Evolutionary conservation across 495 filamentous ascomycete species (phyloP).

Genomic region (Penicillium roqueforti): DNA sequence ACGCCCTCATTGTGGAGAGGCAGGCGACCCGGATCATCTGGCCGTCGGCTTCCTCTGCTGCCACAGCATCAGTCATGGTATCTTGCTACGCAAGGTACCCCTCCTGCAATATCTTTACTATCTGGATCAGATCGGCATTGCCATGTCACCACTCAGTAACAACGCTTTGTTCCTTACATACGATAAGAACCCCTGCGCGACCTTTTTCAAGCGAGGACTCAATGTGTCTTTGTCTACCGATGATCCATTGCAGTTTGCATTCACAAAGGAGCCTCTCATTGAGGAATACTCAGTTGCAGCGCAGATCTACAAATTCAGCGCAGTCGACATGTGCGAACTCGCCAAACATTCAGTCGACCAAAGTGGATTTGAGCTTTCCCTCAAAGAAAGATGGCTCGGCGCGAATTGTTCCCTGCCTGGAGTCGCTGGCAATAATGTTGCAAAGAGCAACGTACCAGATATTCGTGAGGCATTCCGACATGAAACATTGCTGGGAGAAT

Average conservation of each 20-base stretch:
- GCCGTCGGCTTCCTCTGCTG: constrained; percentile 89
- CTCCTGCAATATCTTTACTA: constrained; percentile 97
- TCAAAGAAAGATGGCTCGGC: constrained; percentile 91
- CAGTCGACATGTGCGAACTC: constrained; percentile 97
- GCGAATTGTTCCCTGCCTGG: constrained; percentile 67
- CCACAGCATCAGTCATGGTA: constrained; percentile 95
- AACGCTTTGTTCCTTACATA: constrained; percentile 96
- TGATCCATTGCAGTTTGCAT: constrained; percentile 96
- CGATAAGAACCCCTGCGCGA: constrained; percentile 91
- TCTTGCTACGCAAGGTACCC: constrained; percentile 89
- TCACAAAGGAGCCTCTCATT: constrained; percentile 96
- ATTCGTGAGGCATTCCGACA: constrained; percentile 85
- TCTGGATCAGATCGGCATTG: constrained; percentile 94
- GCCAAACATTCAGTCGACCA: constrained; percentile 93
- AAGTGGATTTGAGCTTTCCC: constrained; percentile 82
- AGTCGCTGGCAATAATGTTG: constrained; percentile 78
- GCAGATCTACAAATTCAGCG: constrained; percentile 96
- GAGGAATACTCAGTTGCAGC: constrained; percentile 97
- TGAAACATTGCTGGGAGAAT: constrained; percentile 75
- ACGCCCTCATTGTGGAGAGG: constrained; percentile 93
- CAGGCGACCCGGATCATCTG: constrained; percentile 93
- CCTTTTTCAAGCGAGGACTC: constrained; percentile 89
- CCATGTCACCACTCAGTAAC: constrained; percentile 98
- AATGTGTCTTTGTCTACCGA: constrained; percentile 97
- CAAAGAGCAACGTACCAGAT: constrained; percentile 93